These are phyloP conservation scores for Mrakia frigida DNA, from an alignment of 768 basidiomycete genomes.

Conservation along the genomic window DNA sequence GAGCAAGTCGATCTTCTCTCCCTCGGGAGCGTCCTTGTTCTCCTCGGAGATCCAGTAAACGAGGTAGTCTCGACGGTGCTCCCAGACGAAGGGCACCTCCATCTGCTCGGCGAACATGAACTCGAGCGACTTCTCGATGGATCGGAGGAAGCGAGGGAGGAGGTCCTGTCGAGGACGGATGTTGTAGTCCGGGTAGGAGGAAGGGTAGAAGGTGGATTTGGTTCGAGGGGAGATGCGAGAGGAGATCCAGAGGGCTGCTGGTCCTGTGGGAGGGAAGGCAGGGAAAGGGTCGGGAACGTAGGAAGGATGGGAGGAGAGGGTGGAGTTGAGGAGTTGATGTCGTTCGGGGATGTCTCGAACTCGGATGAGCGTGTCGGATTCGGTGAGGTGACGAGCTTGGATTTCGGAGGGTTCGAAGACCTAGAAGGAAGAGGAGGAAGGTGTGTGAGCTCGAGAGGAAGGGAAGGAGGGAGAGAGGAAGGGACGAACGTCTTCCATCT, in stretches of 20 bases:
- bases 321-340: constrained; percentile 83
- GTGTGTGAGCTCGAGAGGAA: not conserved
- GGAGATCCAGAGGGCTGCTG: constrained; percentile 86
- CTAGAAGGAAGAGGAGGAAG: constrained; percentile 46
- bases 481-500: constrained; percentile 70
- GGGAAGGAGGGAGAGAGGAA: constrained; percentile 18
- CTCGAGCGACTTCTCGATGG: constrained; percentile 70
- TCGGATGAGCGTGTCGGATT: constrained; percentile 88
- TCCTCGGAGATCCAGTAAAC: constrained; percentile 41
- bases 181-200: not conserved
- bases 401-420: constrained; percentile 99
- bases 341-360: constrained; percentile 88
- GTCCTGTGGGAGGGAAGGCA: constrained; percentile 63
- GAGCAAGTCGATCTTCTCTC: constrained; percentile 50
- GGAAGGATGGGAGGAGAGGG: constrained; percentile 63
- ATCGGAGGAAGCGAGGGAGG: constrained; percentile 38
- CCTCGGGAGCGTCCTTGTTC: constrained; percentile 7
- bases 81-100: constrained; percentile 94
- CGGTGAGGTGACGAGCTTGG: constrained; percentile 75
- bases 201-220: constrained; percentile 37
- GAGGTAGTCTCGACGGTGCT: constrained; percentile 86
- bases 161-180: not conserved
- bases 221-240: constrained; percentile 66
- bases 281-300: constrained; percentile 53
- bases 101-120: constrained; percentile 81